Conservation (phyloP, 2,329 filamentous ascomycete species). For the Aspergillus fumigatiaffinis region DNA sequence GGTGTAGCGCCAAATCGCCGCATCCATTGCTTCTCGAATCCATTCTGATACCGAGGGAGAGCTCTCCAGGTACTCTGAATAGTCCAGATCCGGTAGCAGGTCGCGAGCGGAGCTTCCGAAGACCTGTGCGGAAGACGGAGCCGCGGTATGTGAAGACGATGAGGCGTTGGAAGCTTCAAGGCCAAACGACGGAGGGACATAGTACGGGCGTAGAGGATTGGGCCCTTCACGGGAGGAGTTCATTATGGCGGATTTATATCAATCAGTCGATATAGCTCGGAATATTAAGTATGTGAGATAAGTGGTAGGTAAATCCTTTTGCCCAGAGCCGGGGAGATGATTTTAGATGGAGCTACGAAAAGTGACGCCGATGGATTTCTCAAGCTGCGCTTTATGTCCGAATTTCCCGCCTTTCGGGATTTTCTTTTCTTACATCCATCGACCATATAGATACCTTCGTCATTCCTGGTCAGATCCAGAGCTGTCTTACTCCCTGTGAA, state of each 20-base stretch:
- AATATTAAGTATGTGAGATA: background rate
- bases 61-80: slow-evolving; percentile 78
- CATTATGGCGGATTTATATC: slow-evolving; percentile 31
- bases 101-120: slow-evolving; percentile 68
- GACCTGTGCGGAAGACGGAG: slow-evolving; percentile 45
- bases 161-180: slow-evolving; percentile 45
- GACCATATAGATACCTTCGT: background rate
- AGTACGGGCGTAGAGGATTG: slow-evolving; percentile 60
- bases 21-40: slow-evolving; percentile 72
- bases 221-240: slow-evolving; percentile 48
- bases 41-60: slow-evolving; percentile 72
- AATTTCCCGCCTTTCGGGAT: slow-evolving; percentile 18
- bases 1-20: slow-evolving; percentile 87
- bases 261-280: background rate
- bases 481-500: slow-evolving; percentile 1
- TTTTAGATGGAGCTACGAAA: background rate
- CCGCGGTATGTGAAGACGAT: slow-evolving; percentile 25
- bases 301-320: background rate
- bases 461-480: background rate
- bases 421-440: slow-evolving; percentile 3
- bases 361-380: background rate
- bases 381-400: slow-evolving; percentile 11
- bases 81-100: slow-evolving; percentile 86
- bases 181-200: slow-evolving; percentile 63
- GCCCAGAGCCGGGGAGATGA: background rate